These are phyloP conservation scores for Xylariaceae sp. DNA, from an alignment of 2,329 filamentous ascomycete genomes.

Conservation along the genomic window DNA sequence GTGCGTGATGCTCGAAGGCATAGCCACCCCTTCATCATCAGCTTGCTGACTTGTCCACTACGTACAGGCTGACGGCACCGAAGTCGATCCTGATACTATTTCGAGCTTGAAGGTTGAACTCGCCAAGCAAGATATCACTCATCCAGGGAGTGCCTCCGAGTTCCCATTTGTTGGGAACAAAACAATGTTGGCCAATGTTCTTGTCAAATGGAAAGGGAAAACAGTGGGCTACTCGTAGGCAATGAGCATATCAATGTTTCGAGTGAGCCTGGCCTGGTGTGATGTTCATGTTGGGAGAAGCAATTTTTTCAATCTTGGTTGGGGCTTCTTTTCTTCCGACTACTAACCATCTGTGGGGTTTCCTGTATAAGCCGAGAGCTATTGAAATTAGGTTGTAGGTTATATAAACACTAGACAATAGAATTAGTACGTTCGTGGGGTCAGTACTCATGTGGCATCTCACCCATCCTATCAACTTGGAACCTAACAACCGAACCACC, in stretches of 20 bases:
- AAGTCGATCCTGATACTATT: constrained; percentile 10
- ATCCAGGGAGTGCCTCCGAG: constrained; percentile 12
- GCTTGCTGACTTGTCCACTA: constrained; percentile 2
- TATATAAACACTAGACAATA: too few species aligned
- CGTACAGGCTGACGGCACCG: constrained; percentile 13
- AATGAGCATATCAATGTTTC: not conserved
- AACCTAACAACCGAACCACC: too few species aligned
- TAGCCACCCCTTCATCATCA: not conserved
- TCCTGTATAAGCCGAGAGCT: too few species aligned
- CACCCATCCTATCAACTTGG: too few species aligned
- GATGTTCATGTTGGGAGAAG: too few species aligned
- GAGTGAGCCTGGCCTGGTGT: not conserved
- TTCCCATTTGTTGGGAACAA: constrained; percentile 21
- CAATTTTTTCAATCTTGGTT: not conserved
- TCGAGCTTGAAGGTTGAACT: constrained; percentile 19
- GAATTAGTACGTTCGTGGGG: too few species aligned
- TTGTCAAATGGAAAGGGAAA: not conserved
- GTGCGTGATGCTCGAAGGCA: constrained; percentile 12
- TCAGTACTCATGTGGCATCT: too few species aligned
- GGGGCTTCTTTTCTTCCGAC: not conserved
- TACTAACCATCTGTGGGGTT: too few species aligned
- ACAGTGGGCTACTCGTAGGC: not conserved
- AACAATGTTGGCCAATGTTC: constrained; percentile 40
- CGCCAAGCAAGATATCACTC: constrained; percentile 13
- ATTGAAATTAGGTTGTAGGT: too few species aligned